phyloP scores from a whole-genome alignment of 139 green algal genomes.

The Coelastrella sp. region DNA sequence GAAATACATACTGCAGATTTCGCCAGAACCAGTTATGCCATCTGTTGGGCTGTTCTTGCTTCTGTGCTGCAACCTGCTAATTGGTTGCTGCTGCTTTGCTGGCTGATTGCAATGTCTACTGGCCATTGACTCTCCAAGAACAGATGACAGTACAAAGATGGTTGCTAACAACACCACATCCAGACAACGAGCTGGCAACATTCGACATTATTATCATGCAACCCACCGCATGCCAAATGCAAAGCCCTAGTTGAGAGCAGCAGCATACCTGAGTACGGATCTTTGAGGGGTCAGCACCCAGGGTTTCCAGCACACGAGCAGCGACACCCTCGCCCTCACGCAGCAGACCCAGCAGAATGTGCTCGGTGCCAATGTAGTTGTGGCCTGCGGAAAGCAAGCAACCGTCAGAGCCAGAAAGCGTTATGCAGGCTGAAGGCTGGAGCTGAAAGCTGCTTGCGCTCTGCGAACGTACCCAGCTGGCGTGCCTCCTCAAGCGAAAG shows the following conservation, averaged over 20 bases:
- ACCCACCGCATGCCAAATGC: background rate
- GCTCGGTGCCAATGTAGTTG: constrained; percentile 99
- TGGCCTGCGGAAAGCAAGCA: constrained; percentile 79
- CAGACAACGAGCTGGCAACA: too few species aligned
- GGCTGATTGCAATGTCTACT: too few species aligned
- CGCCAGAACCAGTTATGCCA: too few species aligned
- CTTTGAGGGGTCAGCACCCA: constrained; percentile 96
- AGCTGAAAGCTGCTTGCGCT: background rate
- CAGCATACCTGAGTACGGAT: constrained; percentile 92
- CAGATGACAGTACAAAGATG: too few species aligned
- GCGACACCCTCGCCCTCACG: constrained; percentile 98
- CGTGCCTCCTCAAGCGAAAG: constrained; percentile 98
- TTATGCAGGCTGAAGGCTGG: too few species aligned
- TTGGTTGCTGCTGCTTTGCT: too few species aligned
- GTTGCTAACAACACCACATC: too few species aligned
- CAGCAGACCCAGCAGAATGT: constrained; percentile 98
- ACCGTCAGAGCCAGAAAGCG: too few species aligned
- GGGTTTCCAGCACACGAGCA: constrained; percentile 96
- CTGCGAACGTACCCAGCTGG: constrained; percentile 87
- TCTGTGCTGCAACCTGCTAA: too few species aligned
- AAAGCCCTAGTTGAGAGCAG: background rate
- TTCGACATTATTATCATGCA: background rate
- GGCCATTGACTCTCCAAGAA: too few species aligned
- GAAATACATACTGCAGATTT: too few species aligned
- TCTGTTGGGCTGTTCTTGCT: too few species aligned